Evolutionary conservation across 139 green algal genomes (phyloP).

Genomic region (Astrephomene gubernaculifera): DNA sequence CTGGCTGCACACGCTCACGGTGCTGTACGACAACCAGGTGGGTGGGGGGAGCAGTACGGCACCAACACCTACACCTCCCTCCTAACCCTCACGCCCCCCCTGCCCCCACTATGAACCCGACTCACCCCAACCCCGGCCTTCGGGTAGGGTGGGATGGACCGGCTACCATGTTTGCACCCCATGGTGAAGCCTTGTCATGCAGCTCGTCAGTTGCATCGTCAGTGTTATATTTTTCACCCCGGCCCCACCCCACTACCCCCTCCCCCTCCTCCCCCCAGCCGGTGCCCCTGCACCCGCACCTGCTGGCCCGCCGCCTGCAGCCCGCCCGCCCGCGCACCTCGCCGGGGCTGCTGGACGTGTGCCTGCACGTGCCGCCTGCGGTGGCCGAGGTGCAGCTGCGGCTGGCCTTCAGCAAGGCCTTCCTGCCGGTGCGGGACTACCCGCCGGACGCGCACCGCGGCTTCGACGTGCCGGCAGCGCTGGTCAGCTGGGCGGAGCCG

Average conservation of each 20-base stretch:
- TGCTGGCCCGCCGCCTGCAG: constrained; percentile 36
- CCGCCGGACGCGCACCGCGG: constrained; percentile 85
- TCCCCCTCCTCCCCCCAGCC: constrained; percentile 4
- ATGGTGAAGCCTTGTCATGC: too few relatives aligned
- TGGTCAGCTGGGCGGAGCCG: constrained; percentile 54
- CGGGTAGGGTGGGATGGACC: too few relatives aligned
- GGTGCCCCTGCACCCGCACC: constrained; percentile 22
- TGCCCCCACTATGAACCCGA: too few relatives aligned
- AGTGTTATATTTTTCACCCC: too few relatives aligned
- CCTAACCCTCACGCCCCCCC: too few relatives aligned
- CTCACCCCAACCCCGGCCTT: too few relatives aligned
- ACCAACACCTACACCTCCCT: too few relatives aligned
- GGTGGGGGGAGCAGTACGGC: not conserved
- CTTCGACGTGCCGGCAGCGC: constrained; percentile 88
- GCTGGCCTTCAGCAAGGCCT: constrained; percentile 76
- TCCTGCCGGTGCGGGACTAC: constrained; percentile 77
- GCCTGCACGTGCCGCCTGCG: constrained; percentile 52
- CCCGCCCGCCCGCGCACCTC: constrained; percentile 62
- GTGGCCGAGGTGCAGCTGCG: constrained; percentile 43
- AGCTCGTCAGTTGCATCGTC: too few relatives aligned
- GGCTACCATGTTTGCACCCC: too few relatives aligned
- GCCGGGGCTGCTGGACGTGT: constrained; percentile 70
- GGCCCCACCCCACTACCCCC: not conserved
- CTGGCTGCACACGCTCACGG: constrained; percentile 77
- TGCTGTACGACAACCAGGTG: constrained; percentile 79